Percentiles rank a stretch among this genome's conserved stretches.
Conservation (phyloP, 2,329 filamentous ascomycete species). For the Colletotrichum camelliae region DNA sequence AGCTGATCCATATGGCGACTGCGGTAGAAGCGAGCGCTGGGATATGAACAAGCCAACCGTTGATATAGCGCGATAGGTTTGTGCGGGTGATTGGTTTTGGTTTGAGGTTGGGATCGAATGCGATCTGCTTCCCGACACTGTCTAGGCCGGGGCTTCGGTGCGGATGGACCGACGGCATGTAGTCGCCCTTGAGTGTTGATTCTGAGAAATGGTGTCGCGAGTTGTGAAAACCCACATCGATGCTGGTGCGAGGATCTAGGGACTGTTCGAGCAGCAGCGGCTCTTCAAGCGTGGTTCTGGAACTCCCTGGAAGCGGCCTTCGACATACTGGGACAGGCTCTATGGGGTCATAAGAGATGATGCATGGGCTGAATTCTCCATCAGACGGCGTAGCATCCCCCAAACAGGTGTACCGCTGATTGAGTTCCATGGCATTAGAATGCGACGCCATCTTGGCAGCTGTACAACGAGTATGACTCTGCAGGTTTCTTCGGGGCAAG, state of each 20-base stretch:
- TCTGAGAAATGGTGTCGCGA: background rate
- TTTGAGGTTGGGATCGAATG: background rate
- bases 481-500: background rate
- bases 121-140: background rate
- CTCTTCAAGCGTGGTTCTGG: background rate
- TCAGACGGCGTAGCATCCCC: background rate
- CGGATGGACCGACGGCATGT: background rate
- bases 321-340: background rate
- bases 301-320: background rate
- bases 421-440: background rate
- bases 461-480: background rate
- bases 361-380: background rate
- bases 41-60: slow-evolving; percentile 3
- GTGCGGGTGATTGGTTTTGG: background rate
- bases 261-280: background rate
- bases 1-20: background rate
- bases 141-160: background rate
- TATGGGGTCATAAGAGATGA: background rate
- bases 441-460: background rate
- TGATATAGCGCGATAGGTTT: background rate
- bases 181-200: background rate
- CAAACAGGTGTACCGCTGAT: background rate
- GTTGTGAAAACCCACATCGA: background rate
- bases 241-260: background rate
- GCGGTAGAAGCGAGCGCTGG: background rate